phyloP scores from a whole-genome alignment of 257 asterid species.

The Buddleja alternifolia region DNA sequence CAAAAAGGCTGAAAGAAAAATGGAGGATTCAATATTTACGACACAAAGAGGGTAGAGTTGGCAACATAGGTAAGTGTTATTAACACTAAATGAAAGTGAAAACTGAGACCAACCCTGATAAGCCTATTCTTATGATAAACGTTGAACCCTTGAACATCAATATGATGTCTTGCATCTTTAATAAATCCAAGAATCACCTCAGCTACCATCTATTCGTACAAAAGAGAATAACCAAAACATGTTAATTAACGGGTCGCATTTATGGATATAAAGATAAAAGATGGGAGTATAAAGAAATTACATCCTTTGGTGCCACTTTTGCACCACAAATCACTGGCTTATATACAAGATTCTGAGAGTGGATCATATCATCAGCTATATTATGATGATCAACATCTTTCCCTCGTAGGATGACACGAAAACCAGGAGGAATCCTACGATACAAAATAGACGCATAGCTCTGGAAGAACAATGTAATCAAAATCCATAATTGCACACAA shows the following conservation, averaged over 20 bases:
- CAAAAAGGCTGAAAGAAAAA: conserved; percentile 66
- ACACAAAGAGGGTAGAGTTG: no score
- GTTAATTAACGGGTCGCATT: not conserved
- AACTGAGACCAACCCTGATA: conserved; percentile 50
- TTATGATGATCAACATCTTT: conserved; percentile 62
- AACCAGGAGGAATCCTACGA: conserved; percentile 53
- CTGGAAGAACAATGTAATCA: conserved; percentile 40
- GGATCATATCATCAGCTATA: conserved; percentile 52
- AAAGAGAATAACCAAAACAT: not conserved
- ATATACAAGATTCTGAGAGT: conserved; percentile 37
- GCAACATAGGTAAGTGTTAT: no score
- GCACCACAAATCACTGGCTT: conserved; percentile 46
- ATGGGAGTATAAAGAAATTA: conserved; percentile 26
- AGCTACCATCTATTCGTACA: conserved; percentile 46
- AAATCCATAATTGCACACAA: conserved; percentile 11
- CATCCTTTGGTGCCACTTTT: conserved; percentile 43
- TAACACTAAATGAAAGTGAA: not conserved
- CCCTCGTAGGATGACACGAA: conserved; percentile 65
- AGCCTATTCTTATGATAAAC: conserved; percentile 86
- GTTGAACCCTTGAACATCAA: conserved; percentile 89
- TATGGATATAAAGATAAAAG: not conserved
- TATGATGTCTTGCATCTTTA: conserved; percentile 68
- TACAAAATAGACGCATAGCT: conserved; percentile 79
- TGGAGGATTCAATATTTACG: no score
- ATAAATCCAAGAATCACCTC: conserved; percentile 67